Evolutionary conservation across 352 stramenopile species (phyloP).

Genomic region (Globisporangium paddicum): DNA sequence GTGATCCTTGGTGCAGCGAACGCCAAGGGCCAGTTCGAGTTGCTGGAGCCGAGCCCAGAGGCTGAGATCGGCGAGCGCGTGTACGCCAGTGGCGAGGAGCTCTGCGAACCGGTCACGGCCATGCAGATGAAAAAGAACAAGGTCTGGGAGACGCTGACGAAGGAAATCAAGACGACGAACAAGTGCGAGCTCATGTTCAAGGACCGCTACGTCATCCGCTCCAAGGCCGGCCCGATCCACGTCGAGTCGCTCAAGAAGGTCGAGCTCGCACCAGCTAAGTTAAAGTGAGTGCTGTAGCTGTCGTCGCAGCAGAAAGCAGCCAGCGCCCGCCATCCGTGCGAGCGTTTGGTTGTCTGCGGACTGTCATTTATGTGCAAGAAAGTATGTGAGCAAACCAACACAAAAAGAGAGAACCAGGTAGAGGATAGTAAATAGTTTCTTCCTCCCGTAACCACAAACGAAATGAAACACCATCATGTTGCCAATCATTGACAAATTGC

Average conservation of each 20-base stretch:
- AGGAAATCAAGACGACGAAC: constrained; percentile 73
- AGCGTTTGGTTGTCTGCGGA: not conserved
- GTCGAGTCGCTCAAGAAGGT: constrained; percentile 65
- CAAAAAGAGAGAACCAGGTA: too few species aligned
- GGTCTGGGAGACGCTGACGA: constrained; percentile 69
- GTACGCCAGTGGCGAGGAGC: constrained; percentile 66
- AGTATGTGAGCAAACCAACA: not conserved
- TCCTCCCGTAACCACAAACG: too few species aligned
- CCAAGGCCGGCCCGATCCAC: constrained; percentile 41
- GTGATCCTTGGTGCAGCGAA: constrained; percentile 50
- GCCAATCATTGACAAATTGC: too few species aligned
- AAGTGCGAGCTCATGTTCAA: constrained; percentile 73
- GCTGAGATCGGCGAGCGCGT: constrained; percentile 67
- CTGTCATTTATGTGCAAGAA: constrained; percentile 2
- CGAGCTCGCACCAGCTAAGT: constrained; percentile 20
- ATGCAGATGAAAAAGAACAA: constrained; percentile 88
- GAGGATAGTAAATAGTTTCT: too few species aligned
- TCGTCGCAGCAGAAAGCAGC: not conserved
- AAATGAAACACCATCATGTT: too few species aligned
- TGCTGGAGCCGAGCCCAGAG: constrained; percentile 56
- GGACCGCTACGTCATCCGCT: constrained; percentile 54
- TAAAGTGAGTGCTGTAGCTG: constrained; percentile 10
- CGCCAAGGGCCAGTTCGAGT: constrained; percentile 51
- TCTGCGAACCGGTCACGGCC: constrained; percentile 61
- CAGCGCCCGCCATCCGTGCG: not conserved